phyloP scores from a whole-genome alignment of 2,329 filamentous ascomycete species.

The Fusarium guadeloupense region DNA sequence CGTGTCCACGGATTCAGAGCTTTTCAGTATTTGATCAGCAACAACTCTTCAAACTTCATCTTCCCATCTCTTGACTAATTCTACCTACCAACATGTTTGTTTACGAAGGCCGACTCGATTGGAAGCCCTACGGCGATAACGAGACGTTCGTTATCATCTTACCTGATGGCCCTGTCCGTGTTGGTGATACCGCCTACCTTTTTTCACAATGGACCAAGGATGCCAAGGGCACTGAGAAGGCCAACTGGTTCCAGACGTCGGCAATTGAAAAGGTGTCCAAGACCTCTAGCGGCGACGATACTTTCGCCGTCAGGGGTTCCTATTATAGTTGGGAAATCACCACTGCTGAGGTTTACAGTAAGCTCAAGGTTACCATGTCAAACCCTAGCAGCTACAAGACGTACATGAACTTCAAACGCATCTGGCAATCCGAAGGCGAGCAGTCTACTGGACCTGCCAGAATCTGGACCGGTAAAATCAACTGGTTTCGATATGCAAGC shows the following conservation, averaged over 20 bases:
- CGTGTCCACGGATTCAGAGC: too few species aligned
- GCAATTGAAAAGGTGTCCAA: constrained; percentile 7
- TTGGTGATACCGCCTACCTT: constrained; percentile 34
- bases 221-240: constrained; percentile 17
- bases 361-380: constrained; percentile 21
- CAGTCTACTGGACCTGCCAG: constrained; percentile 1
- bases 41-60: too few species aligned
- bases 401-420: neutral
- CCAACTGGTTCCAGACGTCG: constrained; percentile 29
- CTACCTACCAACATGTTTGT: too few species aligned
- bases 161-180: constrained; percentile 28
- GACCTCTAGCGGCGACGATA: neutral
- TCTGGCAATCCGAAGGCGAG: constrained; percentile 25
- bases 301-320: constrained; percentile 11
- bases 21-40: too few species aligned
- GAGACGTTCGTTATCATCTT: constrained; percentile 33
- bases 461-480: constrained; percentile 38
- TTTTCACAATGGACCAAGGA: constrained; percentile 35
- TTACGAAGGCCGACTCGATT: too few species aligned
- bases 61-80: too few species aligned
- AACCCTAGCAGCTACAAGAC: constrained; percentile 13
- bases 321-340: constrained; percentile 21
- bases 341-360: constrained; percentile 20
- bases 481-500: constrained; percentile 12
- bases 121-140: too few species aligned